Percentiles rank a stretch among this genome's conserved stretches.
Conservation (phyloP, 148 eudicot genomes). For the Arbutus unedo region DNA sequence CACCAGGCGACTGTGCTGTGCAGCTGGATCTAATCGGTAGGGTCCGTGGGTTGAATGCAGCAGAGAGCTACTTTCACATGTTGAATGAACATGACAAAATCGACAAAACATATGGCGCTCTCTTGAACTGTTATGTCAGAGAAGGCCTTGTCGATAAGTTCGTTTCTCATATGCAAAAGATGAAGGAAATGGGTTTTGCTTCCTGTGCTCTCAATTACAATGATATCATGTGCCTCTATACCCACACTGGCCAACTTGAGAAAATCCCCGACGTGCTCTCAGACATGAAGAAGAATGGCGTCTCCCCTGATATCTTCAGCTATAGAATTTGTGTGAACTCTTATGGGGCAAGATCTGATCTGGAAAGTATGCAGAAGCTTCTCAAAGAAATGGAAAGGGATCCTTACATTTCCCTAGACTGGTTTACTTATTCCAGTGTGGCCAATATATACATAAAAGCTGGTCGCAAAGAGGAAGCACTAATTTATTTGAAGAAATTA, state of each 20-base stretch:
- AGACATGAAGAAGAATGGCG: conserved; percentile 43
- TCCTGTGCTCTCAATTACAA: conserved; percentile 39
- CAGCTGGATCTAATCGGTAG: conserved; percentile 50
- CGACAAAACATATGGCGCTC: conserved; percentile 53
- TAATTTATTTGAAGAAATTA: conserved; percentile 36
- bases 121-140: conserved; percentile 49
- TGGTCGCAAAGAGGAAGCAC: conserved; percentile 37
- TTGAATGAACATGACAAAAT: conserved; percentile 27
- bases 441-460: conserved; percentile 37
- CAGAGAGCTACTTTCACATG: conserved; percentile 46
- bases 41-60: conserved; percentile 48
- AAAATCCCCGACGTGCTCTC: conserved; percentile 34
- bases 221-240: conserved; percentile 44
- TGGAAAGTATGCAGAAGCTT: conserved; percentile 35
- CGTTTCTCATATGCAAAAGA: conserved; percentile 33
- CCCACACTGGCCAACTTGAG: conserved; percentile 32
- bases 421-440: conserved; percentile 36
- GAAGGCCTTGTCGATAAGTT: conserved; percentile 40
- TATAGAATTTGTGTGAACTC: conserved; percentile 48
- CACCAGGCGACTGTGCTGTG: conserved; percentile 37
- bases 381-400: conserved; percentile 37
- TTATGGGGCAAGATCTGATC: conserved; percentile 35
- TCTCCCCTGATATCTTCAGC: conserved; percentile 36
- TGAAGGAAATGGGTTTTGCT: conserved; percentile 47
- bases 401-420: conserved; percentile 39